phyloP scores from a whole-genome alignment of 2,329 filamentous ascomycete species.

The Botrytis squamosa region DNA sequence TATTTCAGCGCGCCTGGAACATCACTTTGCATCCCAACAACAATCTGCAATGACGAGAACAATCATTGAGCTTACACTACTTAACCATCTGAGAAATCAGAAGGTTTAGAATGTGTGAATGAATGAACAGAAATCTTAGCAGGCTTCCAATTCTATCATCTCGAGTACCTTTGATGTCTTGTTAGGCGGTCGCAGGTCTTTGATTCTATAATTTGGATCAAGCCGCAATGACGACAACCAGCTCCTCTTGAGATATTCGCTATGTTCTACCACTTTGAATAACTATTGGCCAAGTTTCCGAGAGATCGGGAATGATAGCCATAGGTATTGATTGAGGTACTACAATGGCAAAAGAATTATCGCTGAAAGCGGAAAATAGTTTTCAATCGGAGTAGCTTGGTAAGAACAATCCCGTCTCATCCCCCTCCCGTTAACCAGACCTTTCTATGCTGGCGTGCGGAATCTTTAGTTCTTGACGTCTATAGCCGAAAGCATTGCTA shows the following conservation, averaged over 20 bases:
- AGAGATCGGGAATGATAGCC: conserved; percentile 22
- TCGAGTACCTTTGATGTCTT: conserved; percentile 21
- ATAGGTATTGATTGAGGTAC: conserved; percentile 14
- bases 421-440: neutral
- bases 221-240: conserved; percentile 37
- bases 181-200: neutral
- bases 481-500: conserved; percentile 17
- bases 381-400: conserved; percentile 42
- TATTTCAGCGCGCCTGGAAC: neutral
- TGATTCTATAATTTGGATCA: conserved; percentile 12
- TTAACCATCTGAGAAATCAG: conserved; percentile 29
- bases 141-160: conserved; percentile 23
- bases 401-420: conserved; percentile 25
- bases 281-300: conserved; percentile 25
- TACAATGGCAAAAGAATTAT: conserved; percentile 18
- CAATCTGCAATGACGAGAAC: conserved; percentile 40
- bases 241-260: conserved; percentile 36
- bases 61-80: conserved; percentile 39
- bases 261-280: conserved; percentile 25
- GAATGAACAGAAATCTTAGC: conserved; percentile 43
- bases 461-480: neutral
- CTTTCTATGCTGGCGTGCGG: neutral
- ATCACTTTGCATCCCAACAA: conserved; percentile 23
- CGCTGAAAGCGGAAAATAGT: conserved; percentile 39
- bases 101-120: conserved; percentile 37